Percentiles rank a stretch among this genome's conserved stretches.
These are phyloP conservation scores for Schizothecium vesticola DNA, from an alignment of 495 filamentous ascomycete species.

Conservation along the genomic window DNA sequence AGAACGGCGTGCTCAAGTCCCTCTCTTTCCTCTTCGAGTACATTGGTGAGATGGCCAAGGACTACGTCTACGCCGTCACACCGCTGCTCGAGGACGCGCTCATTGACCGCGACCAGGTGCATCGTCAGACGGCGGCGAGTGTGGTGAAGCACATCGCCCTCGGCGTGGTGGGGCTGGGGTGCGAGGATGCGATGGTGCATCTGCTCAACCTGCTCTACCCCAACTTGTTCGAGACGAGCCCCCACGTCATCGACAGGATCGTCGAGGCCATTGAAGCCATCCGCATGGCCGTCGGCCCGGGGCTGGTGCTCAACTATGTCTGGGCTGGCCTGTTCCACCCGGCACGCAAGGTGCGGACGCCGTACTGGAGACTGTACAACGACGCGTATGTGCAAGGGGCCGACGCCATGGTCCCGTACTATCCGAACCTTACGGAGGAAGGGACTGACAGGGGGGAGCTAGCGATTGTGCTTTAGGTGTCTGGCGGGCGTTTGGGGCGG, in stretches of 20 bases:
- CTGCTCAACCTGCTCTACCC: constrained; percentile 93
- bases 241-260: constrained; percentile 97
- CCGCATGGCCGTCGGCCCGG: constrained; percentile 86
- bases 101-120: constrained; percentile 96
- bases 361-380: constrained; percentile 95
- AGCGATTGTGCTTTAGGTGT: constrained; percentile 68
- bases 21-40: constrained; percentile 98
- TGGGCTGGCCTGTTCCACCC: constrained; percentile 98
- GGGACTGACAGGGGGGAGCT: constrained; percentile 70
- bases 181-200: constrained; percentile 98
- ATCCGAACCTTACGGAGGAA: constrained; percentile 76
- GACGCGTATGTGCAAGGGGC: constrained; percentile 92
- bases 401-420: constrained; percentile 94
- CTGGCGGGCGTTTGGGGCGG: background rate
- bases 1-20: constrained; percentile 96
- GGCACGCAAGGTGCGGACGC: constrained; percentile 83
- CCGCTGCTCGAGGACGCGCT: constrained; percentile 97
- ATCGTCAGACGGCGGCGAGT: constrained; percentile 90
- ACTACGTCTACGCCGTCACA: constrained; percentile 97
- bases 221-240: constrained; percentile 96
- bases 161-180: constrained; percentile 93
- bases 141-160: constrained; percentile 97
- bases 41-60: constrained; percentile 99
- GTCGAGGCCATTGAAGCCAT: constrained; percentile 97
- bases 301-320: constrained; percentile 90